Evolutionary conservation across 106 monocot genomes (phyloP).

Genomic region (Apostasia shenzhenica): DNA sequence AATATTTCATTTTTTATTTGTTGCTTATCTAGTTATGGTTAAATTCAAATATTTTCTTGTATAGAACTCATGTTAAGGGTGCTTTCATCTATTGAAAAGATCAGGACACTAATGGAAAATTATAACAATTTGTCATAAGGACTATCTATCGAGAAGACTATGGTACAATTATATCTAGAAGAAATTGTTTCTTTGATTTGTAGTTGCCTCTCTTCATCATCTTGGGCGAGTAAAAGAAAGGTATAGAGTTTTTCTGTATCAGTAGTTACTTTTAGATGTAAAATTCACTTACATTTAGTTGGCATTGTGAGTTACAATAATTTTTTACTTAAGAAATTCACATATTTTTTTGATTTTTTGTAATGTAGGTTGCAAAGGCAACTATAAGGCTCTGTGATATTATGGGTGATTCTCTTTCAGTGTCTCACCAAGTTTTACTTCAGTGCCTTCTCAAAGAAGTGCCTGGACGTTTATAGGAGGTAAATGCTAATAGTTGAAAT

Average conservation of each 20-base stretch:
- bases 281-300: background rate
- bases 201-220: slow-evolving; percentile 67
- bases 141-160: too few species aligned
- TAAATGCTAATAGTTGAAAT: slow-evolving; percentile 3
- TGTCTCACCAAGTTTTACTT: slow-evolving; percentile 50
- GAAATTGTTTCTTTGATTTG: slow-evolving; percentile 72
- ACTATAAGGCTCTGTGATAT: slow-evolving; percentile 69
- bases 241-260: slow-evolving; percentile 19
- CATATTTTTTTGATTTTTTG: slow-evolving; percentile 1
- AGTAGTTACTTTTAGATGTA: background rate
- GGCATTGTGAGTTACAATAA: too few species aligned
- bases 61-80: too few species aligned
- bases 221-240: slow-evolving; percentile 96
- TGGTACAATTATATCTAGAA: slow-evolving; percentile 68
- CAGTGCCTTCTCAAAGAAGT: slow-evolving; percentile 79
- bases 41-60: too few species aligned
- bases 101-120: too few species aligned
- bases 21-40: too few species aligned
- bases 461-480: slow-evolving; percentile 95
- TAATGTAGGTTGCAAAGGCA: slow-evolving; percentile 80
- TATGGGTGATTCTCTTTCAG: slow-evolving; percentile 63
- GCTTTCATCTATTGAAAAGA: too few species aligned
- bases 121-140: too few species aligned
- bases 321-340: too few species aligned
- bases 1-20: too few species aligned